phyloP scores from a whole-genome alignment of 192 early-diverging fungal genomes.

The Paraglomus occultum region DNA sequence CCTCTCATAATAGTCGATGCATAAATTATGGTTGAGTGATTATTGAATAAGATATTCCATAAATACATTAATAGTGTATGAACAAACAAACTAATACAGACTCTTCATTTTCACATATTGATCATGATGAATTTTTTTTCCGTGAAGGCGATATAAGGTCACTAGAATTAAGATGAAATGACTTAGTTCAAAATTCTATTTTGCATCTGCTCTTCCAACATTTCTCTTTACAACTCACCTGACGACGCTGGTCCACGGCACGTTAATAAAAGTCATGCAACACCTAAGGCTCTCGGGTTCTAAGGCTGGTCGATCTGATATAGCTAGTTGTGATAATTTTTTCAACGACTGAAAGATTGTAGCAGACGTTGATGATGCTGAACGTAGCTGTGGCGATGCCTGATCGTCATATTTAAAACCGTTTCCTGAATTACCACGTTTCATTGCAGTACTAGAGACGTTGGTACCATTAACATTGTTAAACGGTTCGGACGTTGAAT shows the following conservation, averaged over 20 bases:
- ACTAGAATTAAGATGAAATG: too few relatives aligned
- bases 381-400: background rate
- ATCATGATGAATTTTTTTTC: too few relatives aligned
- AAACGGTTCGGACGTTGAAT: background rate
- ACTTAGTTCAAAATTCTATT: background rate
- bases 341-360: constrained; percentile 49
- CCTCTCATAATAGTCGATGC: too few relatives aligned
- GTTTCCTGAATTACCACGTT: background rate
- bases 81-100: too few relatives aligned
- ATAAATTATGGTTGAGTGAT: too few relatives aligned
- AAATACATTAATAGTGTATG: too few relatives aligned
- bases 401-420: constrained; percentile 4
- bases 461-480: background rate
- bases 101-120: too few relatives aligned
- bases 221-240: constrained; percentile 34
- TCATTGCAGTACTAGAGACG: too few relatives aligned
- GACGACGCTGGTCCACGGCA: constrained; percentile 88
- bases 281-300: constrained; percentile 70
- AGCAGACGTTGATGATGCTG: constrained; percentile 34
- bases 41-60: too few relatives aligned
- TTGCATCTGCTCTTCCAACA: background rate
- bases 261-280: constrained; percentile 91
- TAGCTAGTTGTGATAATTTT: constrained; percentile 52
- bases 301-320: constrained; percentile 46
- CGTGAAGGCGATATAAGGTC: too few relatives aligned